Evolutionary conservation across 2,329 filamentous ascomycete species (phyloP).

Genomic region (Aureobasidium namibiae): DNA sequence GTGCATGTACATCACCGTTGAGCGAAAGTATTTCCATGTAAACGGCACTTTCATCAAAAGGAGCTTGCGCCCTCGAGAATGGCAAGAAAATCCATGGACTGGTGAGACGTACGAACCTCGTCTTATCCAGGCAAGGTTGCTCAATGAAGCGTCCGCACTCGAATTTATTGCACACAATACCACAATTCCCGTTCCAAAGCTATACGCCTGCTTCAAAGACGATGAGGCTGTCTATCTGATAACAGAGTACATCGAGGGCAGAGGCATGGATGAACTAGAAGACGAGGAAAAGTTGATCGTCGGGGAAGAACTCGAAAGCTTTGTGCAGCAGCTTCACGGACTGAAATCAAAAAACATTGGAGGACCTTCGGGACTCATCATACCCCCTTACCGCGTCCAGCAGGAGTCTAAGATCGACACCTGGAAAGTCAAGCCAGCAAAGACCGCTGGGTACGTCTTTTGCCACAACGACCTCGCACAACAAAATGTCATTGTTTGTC

Average conservation of each 20-base stretch:
- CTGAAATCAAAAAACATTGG: not conserved
- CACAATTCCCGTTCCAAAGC: not conserved
- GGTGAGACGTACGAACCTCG: not conserved
- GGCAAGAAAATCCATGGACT: not conserved
- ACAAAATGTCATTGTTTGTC: not conserved
- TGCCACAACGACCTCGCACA: not conserved
- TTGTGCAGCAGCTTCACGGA: not conserved
- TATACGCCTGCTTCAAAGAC: not conserved
- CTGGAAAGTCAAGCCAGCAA: not conserved
- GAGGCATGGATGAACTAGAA: not conserved
- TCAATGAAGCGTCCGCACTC: not conserved
- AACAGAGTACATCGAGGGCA: not conserved
- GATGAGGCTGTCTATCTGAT: not conserved
- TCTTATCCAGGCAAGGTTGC: not conserved
- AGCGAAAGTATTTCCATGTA: not conserved
- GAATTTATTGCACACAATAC: not conserved
- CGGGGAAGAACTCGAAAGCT: not conserved
- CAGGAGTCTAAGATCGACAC: not conserved
- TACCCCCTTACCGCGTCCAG: not conserved
- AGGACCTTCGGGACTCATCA: not conserved
- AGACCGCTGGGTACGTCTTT: not conserved
- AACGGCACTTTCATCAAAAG: not conserved
- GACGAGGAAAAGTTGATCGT: not conserved
- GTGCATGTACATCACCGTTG: not conserved
- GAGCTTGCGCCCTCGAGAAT: not conserved